A percentile compares a stretch with the other conserved stretches of the same genome.
Conservation (phyloP, 2,329 filamentous ascomycete species). For the Parascedosporium putredinis region DNA sequence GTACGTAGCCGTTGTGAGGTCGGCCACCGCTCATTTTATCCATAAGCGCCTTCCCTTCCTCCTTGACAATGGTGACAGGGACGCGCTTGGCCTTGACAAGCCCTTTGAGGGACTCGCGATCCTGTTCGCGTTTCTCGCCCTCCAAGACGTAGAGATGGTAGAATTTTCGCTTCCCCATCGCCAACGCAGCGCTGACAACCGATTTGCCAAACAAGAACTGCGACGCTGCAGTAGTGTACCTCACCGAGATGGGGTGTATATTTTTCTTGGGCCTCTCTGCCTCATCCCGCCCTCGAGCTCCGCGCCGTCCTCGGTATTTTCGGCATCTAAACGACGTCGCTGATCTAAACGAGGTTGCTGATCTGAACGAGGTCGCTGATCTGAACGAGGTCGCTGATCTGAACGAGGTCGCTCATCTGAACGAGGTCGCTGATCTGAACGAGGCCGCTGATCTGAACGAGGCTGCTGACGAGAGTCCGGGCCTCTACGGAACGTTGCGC, state of each 20-base stretch:
- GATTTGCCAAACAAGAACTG: conserved; percentile 84
- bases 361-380: too few relatives aligned
- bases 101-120: conserved; percentile 31
- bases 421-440: too few relatives aligned
- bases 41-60: conserved; percentile 56
- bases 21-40: conserved; percentile 74
- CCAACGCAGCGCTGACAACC: conserved; percentile 70
- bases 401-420: too few relatives aligned
- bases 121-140: conserved; percentile 42
- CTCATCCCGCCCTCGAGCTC: not conserved
- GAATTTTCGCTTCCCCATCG: conserved; percentile 53
- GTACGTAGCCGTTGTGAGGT: conserved; percentile 80
- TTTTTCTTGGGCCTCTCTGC: not conserved
- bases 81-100: conserved; percentile 41
- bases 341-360: too few relatives aligned
- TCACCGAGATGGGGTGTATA: conserved; percentile 21
- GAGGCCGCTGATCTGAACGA: too few relatives aligned
- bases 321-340: too few relatives aligned
- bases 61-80: conserved; percentile 45
- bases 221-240: conserved; percentile 73
- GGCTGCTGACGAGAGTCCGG: too few relatives aligned
- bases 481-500: too few relatives aligned
- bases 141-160: conserved; percentile 76
- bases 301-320: too few relatives aligned
- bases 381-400: too few relatives aligned